These are phyloP conservation scores for Taphrina betulina DNA, from an alignment of 1,139 yeast species.

Conservation along the genomic window DNA sequence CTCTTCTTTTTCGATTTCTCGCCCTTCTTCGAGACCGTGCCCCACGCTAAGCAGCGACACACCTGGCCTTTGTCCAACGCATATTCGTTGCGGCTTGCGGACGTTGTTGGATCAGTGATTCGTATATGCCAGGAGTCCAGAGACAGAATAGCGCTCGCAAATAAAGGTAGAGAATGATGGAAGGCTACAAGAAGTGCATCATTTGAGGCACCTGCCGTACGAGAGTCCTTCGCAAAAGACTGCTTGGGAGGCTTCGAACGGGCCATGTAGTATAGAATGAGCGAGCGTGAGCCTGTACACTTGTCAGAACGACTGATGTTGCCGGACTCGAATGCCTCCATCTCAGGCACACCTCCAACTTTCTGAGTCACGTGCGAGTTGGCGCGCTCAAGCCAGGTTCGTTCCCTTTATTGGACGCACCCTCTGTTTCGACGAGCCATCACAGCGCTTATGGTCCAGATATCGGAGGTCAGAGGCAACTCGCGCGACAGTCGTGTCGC, in stretches of 20 bases:
- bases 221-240: constrained; percentile 29
- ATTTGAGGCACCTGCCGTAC: not conserved
- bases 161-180: constrained; percentile 58
- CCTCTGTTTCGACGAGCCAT: not conserved
- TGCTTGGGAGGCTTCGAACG: constrained; percentile 31
- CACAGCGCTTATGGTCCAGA: constrained; percentile 62
- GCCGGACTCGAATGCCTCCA: no score
- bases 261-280: no score
- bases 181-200: constrained; percentile 43
- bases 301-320: no score
- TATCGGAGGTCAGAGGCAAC: constrained; percentile 70
- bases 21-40: constrained; percentile 39
- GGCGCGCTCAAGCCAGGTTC: no score
- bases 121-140: constrained; percentile 72
- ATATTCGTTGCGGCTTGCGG: constrained; percentile 48
- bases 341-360: no score
- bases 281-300: no score
- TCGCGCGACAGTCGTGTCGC: constrained; percentile 77
- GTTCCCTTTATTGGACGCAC: no score
- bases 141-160: constrained; percentile 68
- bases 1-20: constrained; percentile 44
- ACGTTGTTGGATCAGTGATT: constrained; percentile 56
- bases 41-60: constrained; percentile 62
- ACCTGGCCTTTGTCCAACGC: constrained; percentile 57
- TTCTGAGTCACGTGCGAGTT: no score